Percentiles rank a stretch among this genome's conserved stretches.
Conservation (phyloP, 73 alveolate genomes). For the Paramecium primaurelia region DNA sequence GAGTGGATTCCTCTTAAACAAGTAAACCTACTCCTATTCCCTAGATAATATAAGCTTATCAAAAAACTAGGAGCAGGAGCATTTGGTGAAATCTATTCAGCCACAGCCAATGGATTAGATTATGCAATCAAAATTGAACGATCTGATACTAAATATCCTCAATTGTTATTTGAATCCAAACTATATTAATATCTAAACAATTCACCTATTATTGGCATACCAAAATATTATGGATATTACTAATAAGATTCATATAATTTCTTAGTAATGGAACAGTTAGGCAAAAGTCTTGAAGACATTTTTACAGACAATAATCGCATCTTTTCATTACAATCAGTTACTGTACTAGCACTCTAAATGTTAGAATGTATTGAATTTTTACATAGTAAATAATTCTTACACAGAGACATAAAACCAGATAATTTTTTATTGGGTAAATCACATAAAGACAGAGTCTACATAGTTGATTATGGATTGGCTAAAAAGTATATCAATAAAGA, state of each 20-base stretch:
- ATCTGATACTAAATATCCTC: constrained; percentile 85
- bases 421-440: constrained; percentile 91
- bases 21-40: not conserved
- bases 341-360: constrained; percentile 84
- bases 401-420: constrained; percentile 96
- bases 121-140: constrained; percentile 86
- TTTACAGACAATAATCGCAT: constrained; percentile 72
- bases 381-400: constrained; percentile 87
- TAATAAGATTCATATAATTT: constrained; percentile 80
- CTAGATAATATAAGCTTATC: constrained; percentile 40
- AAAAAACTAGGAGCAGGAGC: constrained; percentile 92
- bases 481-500: constrained; percentile 82
- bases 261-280: constrained; percentile 88
- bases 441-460: constrained; percentile 79
- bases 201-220: constrained; percentile 68
- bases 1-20: not conserved
- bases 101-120: constrained; percentile 75
- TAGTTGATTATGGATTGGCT: constrained; percentile 94
- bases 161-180: constrained; percentile 90
- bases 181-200: constrained; percentile 68
- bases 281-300: constrained; percentile 87
- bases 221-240: constrained; percentile 76
- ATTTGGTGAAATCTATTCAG: constrained; percentile 89
- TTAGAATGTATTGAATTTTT: constrained; percentile 80
- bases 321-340: constrained; percentile 82